These are phyloP conservation scores for Spergularia bocconei DNA, from an alignment of 148 eudicot genomes.

Conservation along the genomic window DNA sequence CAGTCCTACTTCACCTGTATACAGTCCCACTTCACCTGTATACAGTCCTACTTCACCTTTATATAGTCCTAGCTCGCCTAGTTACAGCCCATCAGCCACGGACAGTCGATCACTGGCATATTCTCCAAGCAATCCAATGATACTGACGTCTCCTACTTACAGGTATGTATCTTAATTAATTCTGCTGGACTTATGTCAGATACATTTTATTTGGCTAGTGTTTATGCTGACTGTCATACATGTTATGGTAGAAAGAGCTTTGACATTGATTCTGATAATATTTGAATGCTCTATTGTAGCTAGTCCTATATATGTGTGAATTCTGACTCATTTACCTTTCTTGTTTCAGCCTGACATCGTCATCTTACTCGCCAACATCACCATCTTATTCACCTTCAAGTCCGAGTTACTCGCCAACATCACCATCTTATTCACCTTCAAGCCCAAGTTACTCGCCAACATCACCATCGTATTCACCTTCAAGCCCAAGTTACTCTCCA, in stretches of 20 bases:
- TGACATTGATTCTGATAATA: too few species aligned
- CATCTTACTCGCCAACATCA: slow-evolving; percentile 19
- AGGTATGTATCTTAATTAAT: neutral
- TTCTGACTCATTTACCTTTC: slow-evolving; percentile 2
- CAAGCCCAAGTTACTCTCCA: slow-evolving; percentile 13
- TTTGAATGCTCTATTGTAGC: too few species aligned
- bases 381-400: slow-evolving; percentile 18
- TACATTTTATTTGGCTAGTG: neutral
- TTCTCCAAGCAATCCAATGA: slow-evolving; percentile 17
- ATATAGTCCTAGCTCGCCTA: slow-evolving; percentile 9
- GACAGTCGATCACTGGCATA: slow-evolving; percentile 6
- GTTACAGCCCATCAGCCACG: slow-evolving; percentile 1
- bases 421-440: neutral
- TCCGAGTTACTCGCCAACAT: slow-evolving; percentile 4
- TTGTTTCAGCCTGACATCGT: slow-evolving; percentile 21
- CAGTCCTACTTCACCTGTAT: slow-evolving; percentile 37
- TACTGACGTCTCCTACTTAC: slow-evolving; percentile 15
- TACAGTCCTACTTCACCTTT: slow-evolving; percentile 41
- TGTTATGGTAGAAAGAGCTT: neutral
- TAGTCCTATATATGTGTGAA: neutral
- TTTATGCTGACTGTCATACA: neutral
- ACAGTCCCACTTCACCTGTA: slow-evolving; percentile 31
- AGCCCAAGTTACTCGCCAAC: slow-evolving; percentile 16
- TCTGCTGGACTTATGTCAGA: neutral
- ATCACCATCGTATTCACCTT: slow-evolving; percentile 1